Evolutionary conservation across 345 rosid genomes (phyloP).

Genomic region (Atalantia buxifolia): DNA sequence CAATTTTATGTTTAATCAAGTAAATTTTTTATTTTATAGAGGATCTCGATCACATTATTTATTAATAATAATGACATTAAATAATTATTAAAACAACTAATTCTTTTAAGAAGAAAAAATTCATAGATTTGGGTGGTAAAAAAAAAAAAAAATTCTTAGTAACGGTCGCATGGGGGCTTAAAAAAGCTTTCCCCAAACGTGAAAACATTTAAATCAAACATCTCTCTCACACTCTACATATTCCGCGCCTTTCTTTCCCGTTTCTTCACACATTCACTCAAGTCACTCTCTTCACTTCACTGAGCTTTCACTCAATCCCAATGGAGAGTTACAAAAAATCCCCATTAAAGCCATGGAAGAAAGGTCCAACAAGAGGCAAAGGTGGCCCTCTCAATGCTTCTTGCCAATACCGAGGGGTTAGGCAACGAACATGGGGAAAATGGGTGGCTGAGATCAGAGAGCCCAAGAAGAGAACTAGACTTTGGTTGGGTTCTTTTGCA

Average conservation of each 20-base stretch:
- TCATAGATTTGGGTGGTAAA: neutral
- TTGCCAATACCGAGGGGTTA: constrained; percentile 80
- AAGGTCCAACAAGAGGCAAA: constrained; percentile 90
- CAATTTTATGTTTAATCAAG: no score
- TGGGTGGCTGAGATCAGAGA: constrained; percentile 98
- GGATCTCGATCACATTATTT: no score
- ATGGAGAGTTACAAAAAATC: constrained; percentile 50
- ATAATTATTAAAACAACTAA: no score
- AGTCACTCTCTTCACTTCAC: neutral
- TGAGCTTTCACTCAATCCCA: neutral
- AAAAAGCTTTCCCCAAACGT: constrained; percentile 34
- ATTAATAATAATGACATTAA: neutral
- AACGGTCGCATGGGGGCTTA: constrained; percentile 62
- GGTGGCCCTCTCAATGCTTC: constrained; percentile 90
- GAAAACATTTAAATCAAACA: constrained; percentile 51
- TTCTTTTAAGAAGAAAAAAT: neutral
- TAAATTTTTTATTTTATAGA: no score
- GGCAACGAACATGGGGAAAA: constrained; percentile 97
- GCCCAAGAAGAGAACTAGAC: constrained; percentile 84
- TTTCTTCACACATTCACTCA: constrained; percentile 3
- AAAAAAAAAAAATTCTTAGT: no score
- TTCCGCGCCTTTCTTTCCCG: constrained; percentile 35
- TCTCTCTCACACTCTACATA: constrained; percentile 34
- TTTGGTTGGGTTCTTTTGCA: constrained; percentile 87
- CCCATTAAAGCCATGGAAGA: constrained; percentile 81